Evolutionary conservation across 202 grass and related monocot species (phyloP).

Genomic region (Schoenoplectus tabernaemontani): DNA sequence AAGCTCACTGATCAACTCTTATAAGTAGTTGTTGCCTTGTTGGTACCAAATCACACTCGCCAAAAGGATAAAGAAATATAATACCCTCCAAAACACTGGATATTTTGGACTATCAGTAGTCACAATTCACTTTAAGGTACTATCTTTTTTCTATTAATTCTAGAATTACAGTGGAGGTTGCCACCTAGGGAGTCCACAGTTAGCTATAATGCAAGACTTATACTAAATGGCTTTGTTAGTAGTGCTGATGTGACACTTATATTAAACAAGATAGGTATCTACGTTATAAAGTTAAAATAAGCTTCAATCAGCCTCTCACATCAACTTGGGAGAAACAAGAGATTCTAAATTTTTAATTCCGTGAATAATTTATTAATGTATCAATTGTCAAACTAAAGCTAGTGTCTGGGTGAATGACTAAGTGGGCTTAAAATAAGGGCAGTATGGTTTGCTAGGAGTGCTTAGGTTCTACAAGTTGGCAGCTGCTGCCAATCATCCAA

Average conservation of each 20-base stretch:
- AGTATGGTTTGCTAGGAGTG: too few species aligned
- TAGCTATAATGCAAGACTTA: too few species aligned
- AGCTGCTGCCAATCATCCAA: too few species aligned
- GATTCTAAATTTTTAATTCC: background rate
- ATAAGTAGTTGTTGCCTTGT: background rate
- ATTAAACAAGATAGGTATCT: too few species aligned
- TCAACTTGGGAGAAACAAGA: background rate
- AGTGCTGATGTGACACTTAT: too few species aligned
- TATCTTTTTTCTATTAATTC: background rate
- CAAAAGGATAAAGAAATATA: background rate
- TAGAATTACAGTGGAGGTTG: too few species aligned
- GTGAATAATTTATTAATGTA: background rate
- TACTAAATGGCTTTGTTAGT: too few species aligned
- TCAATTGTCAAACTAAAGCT: background rate
- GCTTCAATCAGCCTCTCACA: background rate
- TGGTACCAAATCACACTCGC: background rate
- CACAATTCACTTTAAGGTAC: background rate
- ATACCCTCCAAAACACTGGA: background rate
- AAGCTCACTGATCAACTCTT: background rate
- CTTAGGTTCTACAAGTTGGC: too few species aligned
- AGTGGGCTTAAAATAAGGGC: too few species aligned
- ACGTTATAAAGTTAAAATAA: too few species aligned
- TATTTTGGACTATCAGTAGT: background rate
- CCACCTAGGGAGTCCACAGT: too few species aligned
- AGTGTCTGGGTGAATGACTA: background rate